phyloP scores from a whole-genome alignment of 768 basidiomycete genomes.

The Pleurotus djamor region DNA sequence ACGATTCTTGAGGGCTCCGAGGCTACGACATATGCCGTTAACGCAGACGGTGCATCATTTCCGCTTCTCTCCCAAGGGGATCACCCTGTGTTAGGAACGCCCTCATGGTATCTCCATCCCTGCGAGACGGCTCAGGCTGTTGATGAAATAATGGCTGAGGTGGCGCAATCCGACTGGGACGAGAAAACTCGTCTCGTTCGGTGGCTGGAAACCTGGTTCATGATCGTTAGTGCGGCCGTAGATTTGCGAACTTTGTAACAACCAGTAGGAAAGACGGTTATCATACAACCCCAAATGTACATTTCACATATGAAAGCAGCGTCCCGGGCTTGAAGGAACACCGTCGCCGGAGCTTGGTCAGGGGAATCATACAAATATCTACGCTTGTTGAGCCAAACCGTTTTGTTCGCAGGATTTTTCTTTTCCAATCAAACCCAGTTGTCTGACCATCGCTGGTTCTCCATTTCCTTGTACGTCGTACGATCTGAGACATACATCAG shows the following conservation, averaged over 20 bases:
- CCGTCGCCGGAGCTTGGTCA: constrained; percentile 19
- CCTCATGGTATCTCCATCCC: constrained; percentile 87
- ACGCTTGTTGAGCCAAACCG: not conserved
- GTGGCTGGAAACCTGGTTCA: constrained; percentile 78
- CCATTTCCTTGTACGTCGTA: constrained; percentile 30
- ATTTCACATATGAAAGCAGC: not conserved
- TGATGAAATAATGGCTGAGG: constrained; percentile 62
- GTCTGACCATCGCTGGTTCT: not conserved
- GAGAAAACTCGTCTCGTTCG: constrained; percentile 30
- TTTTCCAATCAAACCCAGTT: constrained; percentile 4
- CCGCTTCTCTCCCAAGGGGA: constrained; percentile 86
- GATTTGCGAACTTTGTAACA: constrained; percentile 36
- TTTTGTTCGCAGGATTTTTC: not conserved
- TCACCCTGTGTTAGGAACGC: constrained; percentile 72
- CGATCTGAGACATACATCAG: constrained; percentile 27
- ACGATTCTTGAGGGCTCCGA: constrained; percentile 40
- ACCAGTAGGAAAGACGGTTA: constrained; percentile 2
- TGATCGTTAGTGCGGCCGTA: constrained; percentile 67
- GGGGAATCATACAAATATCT: not conserved
- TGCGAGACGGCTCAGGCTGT: constrained; percentile 73
- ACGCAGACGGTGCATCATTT: constrained; percentile 49
- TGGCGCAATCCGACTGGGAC: constrained; percentile 23
- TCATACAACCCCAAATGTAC: not conserved
- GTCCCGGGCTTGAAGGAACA: not conserved
- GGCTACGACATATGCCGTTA: constrained; percentile 53